Evolutionary conservation across 192 early-diverging fungal genomes (phyloP).

Genomic region (Mortierella claussenii): DNA sequence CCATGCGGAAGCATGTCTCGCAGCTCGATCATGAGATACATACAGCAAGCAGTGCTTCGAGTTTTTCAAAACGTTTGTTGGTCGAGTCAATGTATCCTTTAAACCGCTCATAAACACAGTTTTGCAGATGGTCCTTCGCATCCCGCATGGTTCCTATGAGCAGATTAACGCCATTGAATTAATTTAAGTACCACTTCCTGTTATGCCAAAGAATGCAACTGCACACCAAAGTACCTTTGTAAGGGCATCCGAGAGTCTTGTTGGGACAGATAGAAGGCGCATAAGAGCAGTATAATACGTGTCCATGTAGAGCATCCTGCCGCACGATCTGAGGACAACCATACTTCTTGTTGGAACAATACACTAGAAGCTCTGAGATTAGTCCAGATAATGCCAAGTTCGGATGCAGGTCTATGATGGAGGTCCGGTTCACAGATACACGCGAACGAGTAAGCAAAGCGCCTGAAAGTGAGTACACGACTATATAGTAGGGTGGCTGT

Average conservation of each 20-base stretch:
- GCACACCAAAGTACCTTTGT: conserved; percentile 39
- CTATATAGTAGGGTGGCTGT: too few species aligned
- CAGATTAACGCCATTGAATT: background rate
- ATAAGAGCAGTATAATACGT: conserved; percentile 61
- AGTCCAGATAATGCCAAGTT: conserved; percentile 66
- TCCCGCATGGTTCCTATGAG: conserved; percentile 53
- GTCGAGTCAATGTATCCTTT: conserved; percentile 59
- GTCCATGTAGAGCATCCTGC: conserved; percentile 60
- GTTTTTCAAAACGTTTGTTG: conserved; percentile 49
- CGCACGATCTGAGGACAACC: conserved; percentile 62
- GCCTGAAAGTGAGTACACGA: too few species aligned
- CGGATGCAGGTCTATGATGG: conserved; percentile 61
- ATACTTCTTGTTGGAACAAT: conserved; percentile 61
- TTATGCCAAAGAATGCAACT: background rate
- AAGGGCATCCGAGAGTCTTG: conserved; percentile 60
- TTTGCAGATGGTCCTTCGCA: conserved; percentile 53
- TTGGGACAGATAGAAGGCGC: conserved; percentile 57
- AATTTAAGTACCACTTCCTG: background rate
- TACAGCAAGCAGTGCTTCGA: conserved; percentile 52
- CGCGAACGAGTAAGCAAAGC: too few species aligned
- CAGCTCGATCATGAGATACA: too few species aligned
- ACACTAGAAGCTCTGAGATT: conserved; percentile 63
- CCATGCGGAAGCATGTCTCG: too few species aligned
- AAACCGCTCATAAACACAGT: conserved; percentile 65
- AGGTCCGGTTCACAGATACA: too few species aligned